Base-by-base conservation (phyloP, 257 asterid species). In the Sherardia arvensis region DNA sequence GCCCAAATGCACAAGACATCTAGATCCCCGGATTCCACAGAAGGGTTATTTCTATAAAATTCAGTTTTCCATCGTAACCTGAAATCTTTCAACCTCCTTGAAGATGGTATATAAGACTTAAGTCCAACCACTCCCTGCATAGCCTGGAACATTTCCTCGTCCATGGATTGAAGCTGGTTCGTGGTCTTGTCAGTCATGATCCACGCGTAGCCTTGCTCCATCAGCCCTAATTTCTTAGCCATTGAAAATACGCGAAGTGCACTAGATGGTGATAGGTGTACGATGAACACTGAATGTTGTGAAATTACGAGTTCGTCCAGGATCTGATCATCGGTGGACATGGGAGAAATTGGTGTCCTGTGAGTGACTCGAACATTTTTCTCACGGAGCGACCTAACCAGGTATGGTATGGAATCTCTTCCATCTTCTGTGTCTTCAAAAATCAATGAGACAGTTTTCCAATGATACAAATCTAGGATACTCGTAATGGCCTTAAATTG, bases 151-250 rank as follows among this genome's bases (percentile, higher is more conserved):
- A 55, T 73, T 20, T 66, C 65, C 64, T 69, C 60, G 55, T 77
- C 79, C 53, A 55, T 28, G 54, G 66, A 48, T 10, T 65, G 61
- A 26, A 73, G 29, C 14, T 66, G 69, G 63, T 81, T 51, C 83
- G 75, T 82, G 54, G 74, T 64, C 69, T 69, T 77, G 69, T 72
- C 76, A 7, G 81, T 82, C 40, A 75, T 38, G 12, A 82, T 64
- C 88, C 88, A 82, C n/a, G 79, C 85, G 62, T 58, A 77, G 36
- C 81, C 85, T 55, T 66, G 68, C 64, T 66, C 61, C 77, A 72
- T 70, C 84, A 79, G 69, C 38, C 77, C 77, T 2, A 82, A 65
- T 65, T 25, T 47, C 61, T 70, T 73, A 1, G 81, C 78, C 28
- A 26, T 66, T 36, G 14, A 12, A 66, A 83, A 73, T 38, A 83